Conservation (phyloP, 2,329 filamentous ascomycete genomes). For the Dactylellina sp. region DNA sequence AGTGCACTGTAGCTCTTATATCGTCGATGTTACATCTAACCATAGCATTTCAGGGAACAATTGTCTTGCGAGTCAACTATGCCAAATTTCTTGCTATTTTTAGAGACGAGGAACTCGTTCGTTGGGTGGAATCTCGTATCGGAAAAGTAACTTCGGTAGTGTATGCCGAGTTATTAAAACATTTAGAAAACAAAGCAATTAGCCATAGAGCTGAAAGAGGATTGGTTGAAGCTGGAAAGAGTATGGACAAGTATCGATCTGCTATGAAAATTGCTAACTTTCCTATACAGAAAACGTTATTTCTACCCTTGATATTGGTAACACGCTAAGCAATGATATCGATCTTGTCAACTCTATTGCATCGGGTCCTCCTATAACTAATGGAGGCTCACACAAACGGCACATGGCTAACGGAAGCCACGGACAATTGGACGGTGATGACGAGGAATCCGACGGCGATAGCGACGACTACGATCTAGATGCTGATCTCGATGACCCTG, state of each 20-base stretch:
- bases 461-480: slow-evolving; percentile 65
- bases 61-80: slow-evolving; percentile 83
- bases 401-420: slow-evolving; percentile 61
- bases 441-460: slow-evolving; percentile 58
- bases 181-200: slow-evolving; percentile 75
- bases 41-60: slow-evolving; percentile 69
- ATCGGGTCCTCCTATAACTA: slow-evolving; percentile 57
- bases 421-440: slow-evolving; percentile 62
- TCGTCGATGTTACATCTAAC: slow-evolving; percentile 4
- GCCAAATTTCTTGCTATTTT: slow-evolving; percentile 85
- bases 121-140: slow-evolving; percentile 77
- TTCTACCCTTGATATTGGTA: slow-evolving; percentile 59
- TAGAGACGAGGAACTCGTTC: slow-evolving; percentile 80
- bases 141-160: slow-evolving; percentile 80
- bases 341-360: slow-evolving; percentile 60
- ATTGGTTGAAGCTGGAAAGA: slow-evolving; percentile 39
- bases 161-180: slow-evolving; percentile 78
- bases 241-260: slow-evolving; percentile 52
- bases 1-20: slow-evolving; percentile 6
- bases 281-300: slow-evolving; percentile 57
- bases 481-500: slow-evolving; percentile 60
- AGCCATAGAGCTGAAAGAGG: slow-evolving; percentile 62
- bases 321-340: slow-evolving; percentile 58
- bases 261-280: slow-evolving; percentile 52
- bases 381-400: slow-evolving; percentile 62